phyloP scores from a whole-genome alignment of 441 rosid species.

The Brassica balearica region DNA sequence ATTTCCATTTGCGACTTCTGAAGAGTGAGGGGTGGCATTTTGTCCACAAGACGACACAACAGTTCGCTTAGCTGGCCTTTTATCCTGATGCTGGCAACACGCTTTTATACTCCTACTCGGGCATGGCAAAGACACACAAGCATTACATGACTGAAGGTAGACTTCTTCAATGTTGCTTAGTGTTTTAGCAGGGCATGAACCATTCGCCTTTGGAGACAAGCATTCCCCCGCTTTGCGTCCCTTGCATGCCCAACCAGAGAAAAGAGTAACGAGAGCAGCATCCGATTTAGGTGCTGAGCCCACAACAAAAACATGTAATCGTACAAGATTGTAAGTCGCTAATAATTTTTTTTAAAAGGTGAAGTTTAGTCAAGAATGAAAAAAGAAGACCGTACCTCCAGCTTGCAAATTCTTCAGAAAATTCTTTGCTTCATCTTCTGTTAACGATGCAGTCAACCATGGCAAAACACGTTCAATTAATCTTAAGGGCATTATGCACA shows the following conservation, averaged over 20 bases:
- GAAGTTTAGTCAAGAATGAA: conserved; percentile 22
- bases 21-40: conserved; percentile 34
- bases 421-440: conserved; percentile 64
- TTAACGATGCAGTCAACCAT: conserved; percentile 66
- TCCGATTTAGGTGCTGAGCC: conserved; percentile 65
- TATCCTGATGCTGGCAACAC: conserved; percentile 42
- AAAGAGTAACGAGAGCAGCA: conserved; percentile 67
- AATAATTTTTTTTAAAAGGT: conserved; percentile 17
- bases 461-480: conserved; percentile 77
- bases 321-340: conserved; percentile 34
- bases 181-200: conserved; percentile 62
- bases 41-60: conserved; percentile 43
- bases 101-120: conserved; percentile 39
- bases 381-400: conserved; percentile 57
- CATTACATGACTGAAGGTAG: conserved; percentile 46
- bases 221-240: conserved; percentile 60
- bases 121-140: conserved; percentile 43
- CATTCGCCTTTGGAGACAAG: conserved; percentile 58
- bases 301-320: conserved; percentile 30
- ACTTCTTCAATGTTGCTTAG: conserved; percentile 58
- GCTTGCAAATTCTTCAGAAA: conserved; percentile 69
- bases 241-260: conserved; percentile 86
- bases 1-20: conserved; percentile 41
- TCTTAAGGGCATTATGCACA: conserved; percentile 79
- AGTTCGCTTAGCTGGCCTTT: conserved; percentile 50